Evolutionary conservation across 176 grass and related monocot species (phyloP).

Genomic region (Eleusine coracana): DNA sequence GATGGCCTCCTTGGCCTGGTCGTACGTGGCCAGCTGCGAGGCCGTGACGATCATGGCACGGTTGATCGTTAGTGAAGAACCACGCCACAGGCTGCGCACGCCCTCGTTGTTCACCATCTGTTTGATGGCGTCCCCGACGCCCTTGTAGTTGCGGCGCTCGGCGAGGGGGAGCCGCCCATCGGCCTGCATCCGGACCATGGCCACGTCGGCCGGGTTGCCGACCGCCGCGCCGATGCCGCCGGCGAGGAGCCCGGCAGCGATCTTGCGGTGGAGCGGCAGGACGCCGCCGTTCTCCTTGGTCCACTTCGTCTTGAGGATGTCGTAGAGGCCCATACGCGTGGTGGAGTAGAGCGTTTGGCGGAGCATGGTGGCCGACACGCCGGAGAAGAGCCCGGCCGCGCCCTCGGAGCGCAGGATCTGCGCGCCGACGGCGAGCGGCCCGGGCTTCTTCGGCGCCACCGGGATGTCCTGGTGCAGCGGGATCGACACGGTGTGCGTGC

Average conservation of each 20-base stretch:
- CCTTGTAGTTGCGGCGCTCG: conserved; percentile 81
- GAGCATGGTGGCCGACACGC: conserved; percentile 75
- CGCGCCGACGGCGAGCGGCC: conserved; percentile 65
- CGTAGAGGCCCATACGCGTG: conserved; percentile 94
- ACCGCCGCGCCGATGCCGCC: conserved; percentile 86
- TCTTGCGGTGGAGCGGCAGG: conserved; percentile 74
- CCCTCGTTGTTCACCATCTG: conserved; percentile 76
- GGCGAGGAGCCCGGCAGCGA: conserved; percentile 68
- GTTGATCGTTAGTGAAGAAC: conserved; percentile 77
- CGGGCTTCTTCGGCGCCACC: conserved; percentile 48
- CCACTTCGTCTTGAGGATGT: conserved; percentile 83
- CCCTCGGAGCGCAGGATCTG: conserved; percentile 91
- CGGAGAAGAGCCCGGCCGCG: conserved; percentile 72
- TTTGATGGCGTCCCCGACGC: conserved; percentile 76
- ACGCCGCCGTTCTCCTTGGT: conserved; percentile 51
- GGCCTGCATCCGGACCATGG: conserved; percentile 98
- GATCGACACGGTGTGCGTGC: conserved; percentile 41
- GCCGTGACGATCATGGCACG: conserved; percentile 94
- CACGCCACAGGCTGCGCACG: conserved; percentile 83
- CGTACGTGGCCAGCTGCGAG: conserved; percentile 85
- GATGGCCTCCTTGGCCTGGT: conserved; percentile 92
- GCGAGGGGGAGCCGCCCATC: conserved; percentile 78
- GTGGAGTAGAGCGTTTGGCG: conserved; percentile 96
- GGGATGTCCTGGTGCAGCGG: conserved; percentile 38
- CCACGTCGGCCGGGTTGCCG: conserved; percentile 89